Evolutionary conservation across 2,329 filamentous ascomycete species (phyloP).

Genomic region (Fusarium stilboides): DNA sequence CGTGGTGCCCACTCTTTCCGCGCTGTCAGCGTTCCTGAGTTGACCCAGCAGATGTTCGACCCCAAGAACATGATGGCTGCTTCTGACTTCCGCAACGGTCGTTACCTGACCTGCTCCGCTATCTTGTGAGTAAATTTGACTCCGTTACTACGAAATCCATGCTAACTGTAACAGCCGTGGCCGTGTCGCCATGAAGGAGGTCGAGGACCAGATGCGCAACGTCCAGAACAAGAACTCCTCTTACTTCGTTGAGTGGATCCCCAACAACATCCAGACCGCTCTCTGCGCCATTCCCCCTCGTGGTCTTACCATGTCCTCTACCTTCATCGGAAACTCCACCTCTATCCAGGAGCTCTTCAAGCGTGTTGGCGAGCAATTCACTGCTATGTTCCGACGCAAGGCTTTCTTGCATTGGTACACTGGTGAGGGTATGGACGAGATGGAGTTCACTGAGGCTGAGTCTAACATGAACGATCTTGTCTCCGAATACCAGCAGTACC

Average conservation of each 20-base stretch:
- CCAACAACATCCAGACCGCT: slow-evolving; percentile 99
- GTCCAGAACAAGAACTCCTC: slow-evolving; percentile 99
- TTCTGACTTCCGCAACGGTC: slow-evolving; percentile 99
- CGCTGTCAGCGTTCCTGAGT: slow-evolving; percentile 95
- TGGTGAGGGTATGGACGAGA: slow-evolving; percentile 99
- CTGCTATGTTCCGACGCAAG: slow-evolving; percentile 99
- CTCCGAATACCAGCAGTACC: slow-evolving; percentile 99
- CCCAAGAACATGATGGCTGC: slow-evolving; percentile 99
- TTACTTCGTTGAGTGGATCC: slow-evolving; percentile 99
- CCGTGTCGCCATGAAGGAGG: slow-evolving; percentile 99
- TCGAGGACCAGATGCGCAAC: slow-evolving; percentile 99
- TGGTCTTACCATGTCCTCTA: slow-evolving; percentile 98
- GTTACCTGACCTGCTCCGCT: slow-evolving; percentile 99
- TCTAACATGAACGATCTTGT: slow-evolving; percentile 99
- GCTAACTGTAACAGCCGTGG: slow-evolving; percentile 76
- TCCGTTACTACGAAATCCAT: not conserved
- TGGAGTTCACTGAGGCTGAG: slow-evolving; percentile 99
- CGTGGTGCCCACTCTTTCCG: slow-evolving; percentile 91
- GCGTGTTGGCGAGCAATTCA: slow-evolving; percentile 99
- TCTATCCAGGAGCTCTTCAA: slow-evolving; percentile 99
- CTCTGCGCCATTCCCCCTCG: slow-evolving; percentile 99
- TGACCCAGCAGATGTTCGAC: slow-evolving; percentile 99
- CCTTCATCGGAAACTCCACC: slow-evolving; percentile 99
- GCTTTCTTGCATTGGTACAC: slow-evolving; percentile 99
- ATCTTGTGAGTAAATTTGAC: slow-evolving; percentile 79